phyloP scores from a whole-genome alignment of 2,329 filamentous ascomycete genomes.

The Xylariomycetidae sp. region DNA sequence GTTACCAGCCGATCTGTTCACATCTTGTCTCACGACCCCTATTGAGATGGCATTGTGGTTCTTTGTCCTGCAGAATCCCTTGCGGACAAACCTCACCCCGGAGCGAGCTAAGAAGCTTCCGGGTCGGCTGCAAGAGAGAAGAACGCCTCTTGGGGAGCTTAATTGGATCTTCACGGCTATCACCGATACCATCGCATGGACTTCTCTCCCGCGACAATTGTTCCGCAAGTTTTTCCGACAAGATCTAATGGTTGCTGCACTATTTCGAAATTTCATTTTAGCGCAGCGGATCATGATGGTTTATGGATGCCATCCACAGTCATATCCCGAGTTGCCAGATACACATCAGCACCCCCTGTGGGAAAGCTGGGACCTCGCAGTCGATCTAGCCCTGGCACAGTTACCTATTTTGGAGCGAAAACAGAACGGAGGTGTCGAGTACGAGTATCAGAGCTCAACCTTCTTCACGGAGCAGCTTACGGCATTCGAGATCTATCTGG shows the following conservation, averaged over 20 bases:
- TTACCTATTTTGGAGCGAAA: conserved; percentile 79
- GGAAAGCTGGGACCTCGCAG: conserved; percentile 96
- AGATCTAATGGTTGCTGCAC: conserved; percentile 96
- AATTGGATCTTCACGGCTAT: conserved; percentile 99
- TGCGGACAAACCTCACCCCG: conserved; percentile 63
- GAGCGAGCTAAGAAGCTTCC: conserved; percentile 86
- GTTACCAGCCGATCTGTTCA: conserved; percentile 91
- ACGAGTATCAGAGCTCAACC: conserved; percentile 88
- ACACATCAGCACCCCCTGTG: conserved; percentile 93
- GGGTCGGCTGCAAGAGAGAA: conserved; percentile 83
- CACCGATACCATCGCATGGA: conserved; percentile 98
- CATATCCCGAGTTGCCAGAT: conserved; percentile 85
- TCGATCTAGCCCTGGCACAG: conserved; percentile 90
- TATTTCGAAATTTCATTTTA: conserved; percentile 93
- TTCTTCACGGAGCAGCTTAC: conserved; percentile 98
- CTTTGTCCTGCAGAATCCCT: conserved; percentile 89
- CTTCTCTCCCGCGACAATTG: conserved; percentile 78
- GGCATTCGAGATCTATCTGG: conserved; percentile 93
- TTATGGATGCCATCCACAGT: conserved; percentile 93
- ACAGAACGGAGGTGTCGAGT: conserved; percentile 68
- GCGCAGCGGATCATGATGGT: conserved; percentile 94
- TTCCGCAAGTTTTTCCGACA: conserved; percentile 98
- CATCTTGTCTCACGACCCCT: conserved; percentile 89
- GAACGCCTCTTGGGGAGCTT: conserved; percentile 89
- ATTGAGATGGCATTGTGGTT: conserved; percentile 97